Base-by-base conservation (phyloP, 169 alveolate genomes). In the Babesia ovata region DNA sequence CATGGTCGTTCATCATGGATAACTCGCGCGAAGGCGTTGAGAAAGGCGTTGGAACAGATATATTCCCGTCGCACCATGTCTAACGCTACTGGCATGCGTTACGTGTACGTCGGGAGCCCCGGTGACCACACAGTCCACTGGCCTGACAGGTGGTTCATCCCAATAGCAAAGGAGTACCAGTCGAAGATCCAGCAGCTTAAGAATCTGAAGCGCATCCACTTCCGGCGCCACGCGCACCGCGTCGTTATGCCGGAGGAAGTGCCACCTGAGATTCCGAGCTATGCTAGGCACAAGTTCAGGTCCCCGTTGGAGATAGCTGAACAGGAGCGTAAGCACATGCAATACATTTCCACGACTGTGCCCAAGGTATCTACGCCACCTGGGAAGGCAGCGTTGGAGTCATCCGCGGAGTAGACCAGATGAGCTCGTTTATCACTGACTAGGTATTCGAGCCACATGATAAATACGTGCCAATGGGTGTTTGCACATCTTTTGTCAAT, bases 71-170 rank as follows among this genome's bases (percentile, higher is more conserved):
- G 85, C 33, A 90, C 94, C 10, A 73, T 84, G 75, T 81, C 91
- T 59, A 90, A 84, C 63, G 86, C 86, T 75, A 75, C 91, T 10
- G 94, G 94, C 28, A 81, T 72, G 77, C 79, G 87, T 52, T 90
- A 90, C 67, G 86, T 79, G 24, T 76, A 87, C 45, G 83, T 73
- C 58, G 78, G 72, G 42, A 77, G 79, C 44, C 94, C 94, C 4
- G 91, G 91, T 21, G 91, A 90, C 71, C 85, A 86, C 67, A 90
- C 94, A 2, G 82, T 88, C 14, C 94, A 90, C 70, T 90, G 94
- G 94, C 91, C 94, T 14, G 94, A 90, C 65, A 74, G 44, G 24
- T 90, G 94, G 94, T 90, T 90, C 81, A 86, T 81, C 42, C 91
- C 91, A 11, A 59, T 90, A n/a, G 63, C 85, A 45, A 86, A 90